Conservation (phyloP, 1,284 basidiomycete species). For the Inonotus hispidus region DNA sequence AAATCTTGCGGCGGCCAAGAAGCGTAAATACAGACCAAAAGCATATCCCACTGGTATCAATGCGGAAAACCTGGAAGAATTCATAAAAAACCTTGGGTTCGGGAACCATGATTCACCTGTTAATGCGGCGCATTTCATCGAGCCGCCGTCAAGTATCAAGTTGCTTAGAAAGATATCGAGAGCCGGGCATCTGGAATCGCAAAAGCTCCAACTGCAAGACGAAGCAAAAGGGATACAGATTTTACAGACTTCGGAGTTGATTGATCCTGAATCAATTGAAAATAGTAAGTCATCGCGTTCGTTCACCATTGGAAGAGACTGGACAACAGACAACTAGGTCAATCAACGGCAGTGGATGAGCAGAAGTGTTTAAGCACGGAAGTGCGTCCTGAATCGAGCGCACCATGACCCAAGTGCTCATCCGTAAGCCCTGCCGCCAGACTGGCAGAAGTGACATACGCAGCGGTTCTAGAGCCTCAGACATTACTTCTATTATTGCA, state of each 20-base stretch:
- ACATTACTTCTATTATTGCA: not conserved
- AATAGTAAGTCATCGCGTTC: not conserved
- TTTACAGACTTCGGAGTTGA: not conserved
- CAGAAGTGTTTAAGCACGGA: no score
- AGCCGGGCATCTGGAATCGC: not conserved
- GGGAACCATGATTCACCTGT: conserved; percentile 1
- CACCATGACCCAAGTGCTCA: no score
- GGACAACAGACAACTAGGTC: no score
- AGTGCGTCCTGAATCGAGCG: no score
- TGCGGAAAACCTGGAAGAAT: conserved; percentile 13
- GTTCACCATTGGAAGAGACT: no score
- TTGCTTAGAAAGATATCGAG: not conserved
- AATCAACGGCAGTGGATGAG: no score
- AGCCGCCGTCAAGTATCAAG: not conserved
- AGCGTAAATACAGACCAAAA: conserved; percentile 39
- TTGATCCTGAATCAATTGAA: not conserved
- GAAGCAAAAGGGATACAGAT: not conserved
- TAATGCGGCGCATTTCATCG: not conserved
- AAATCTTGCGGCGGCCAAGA: conserved; percentile 29
- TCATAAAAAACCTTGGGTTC: conserved; percentile 12
- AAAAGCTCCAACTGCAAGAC: conserved; percentile 3
- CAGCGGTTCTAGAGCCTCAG: no score
- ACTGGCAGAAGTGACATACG: no score
- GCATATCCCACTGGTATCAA: conserved; percentile 40
- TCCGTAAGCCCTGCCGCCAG: no score